phyloP scores from a whole-genome alignment of 2,329 filamentous ascomycete genomes.

The Claviceps monticola region DNA sequence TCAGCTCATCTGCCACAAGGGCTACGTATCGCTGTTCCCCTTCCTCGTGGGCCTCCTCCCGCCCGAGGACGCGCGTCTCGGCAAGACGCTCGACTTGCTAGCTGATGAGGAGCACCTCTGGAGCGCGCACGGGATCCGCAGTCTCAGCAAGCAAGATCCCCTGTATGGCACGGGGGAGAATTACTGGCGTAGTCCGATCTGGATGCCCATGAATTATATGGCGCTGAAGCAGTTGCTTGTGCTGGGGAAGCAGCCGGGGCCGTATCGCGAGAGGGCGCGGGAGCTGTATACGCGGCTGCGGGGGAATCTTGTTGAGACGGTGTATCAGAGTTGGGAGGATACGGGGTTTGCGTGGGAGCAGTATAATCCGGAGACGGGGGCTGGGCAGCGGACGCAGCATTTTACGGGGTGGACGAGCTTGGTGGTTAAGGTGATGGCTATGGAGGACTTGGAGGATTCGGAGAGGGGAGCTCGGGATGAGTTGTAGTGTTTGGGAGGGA shows the following conservation, averaged over 20 bases:
- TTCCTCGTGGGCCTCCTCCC: constrained; percentile 74
- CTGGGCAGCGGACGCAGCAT: constrained; percentile 90
- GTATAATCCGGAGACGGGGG: constrained; percentile 85
- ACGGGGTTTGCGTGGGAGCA: constrained; percentile 99
- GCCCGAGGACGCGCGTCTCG: constrained; percentile 59
- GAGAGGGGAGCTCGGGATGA: constrained; percentile 28
- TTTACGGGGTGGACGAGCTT: constrained; percentile 99
- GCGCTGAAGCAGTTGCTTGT: constrained; percentile 61
- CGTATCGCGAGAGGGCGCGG: constrained; percentile 53
- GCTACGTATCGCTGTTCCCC: constrained; percentile 87
- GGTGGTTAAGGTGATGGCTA: constrained; percentile 92
- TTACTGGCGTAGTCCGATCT: constrained; percentile 90
- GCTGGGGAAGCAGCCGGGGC: constrained; percentile 50
- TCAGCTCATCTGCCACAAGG: constrained; percentile 83
- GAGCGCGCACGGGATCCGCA: constrained; percentile 77
- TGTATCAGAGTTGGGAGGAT: constrained; percentile 75
- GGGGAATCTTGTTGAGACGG: constrained; percentile 74
- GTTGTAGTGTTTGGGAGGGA: constrained; percentile 19
- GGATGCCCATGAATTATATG: constrained; percentile 95
- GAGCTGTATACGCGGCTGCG: constrained; percentile 65
- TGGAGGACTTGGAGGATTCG: constrained; percentile 52
- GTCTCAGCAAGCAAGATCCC: constrained; percentile 68
- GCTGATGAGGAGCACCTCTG: constrained; percentile 76
- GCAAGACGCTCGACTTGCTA: constrained; percentile 63
- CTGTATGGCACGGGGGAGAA: constrained; percentile 88